Evolutionary conservation across 208 protist genomes (phyloP).

Genomic region (Borovskyia barvae): DNA sequence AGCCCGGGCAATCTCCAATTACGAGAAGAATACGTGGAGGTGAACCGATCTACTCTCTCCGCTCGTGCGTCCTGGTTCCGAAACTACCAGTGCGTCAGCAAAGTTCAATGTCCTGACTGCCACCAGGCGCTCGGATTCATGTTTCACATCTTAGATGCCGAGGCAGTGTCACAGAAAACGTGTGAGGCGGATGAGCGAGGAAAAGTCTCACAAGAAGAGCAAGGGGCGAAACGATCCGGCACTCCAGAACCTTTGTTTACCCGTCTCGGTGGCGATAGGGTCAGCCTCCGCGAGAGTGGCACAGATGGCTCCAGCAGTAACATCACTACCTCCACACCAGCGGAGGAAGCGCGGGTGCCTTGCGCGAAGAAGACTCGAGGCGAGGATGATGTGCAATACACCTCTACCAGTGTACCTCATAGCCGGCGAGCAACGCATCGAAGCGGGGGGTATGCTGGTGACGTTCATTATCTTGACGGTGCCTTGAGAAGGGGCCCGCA

Average conservation of each 20-base stretch:
- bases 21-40: conserved; percentile 62
- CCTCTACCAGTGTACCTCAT: neutral
- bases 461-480: neutral
- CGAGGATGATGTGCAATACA: neutral
- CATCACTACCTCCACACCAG: neutral
- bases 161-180: no score
- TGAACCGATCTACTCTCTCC: conserved; percentile 60
- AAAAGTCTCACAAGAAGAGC: no score
- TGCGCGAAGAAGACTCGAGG: conserved; percentile 29
- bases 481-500: neutral
- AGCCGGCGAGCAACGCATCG: neutral
- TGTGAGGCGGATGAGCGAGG: no score
- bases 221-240: no score
- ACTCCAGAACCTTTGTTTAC: no score
- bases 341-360: conserved; percentile 7
- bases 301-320: no score
- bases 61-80: conserved; percentile 65
- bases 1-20: conserved; percentile 74
- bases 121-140: conserved; percentile 71
- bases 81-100: conserved; percentile 39
- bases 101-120: conserved; percentile 79
- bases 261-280: no score
- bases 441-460: neutral
- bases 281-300: no score
- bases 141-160: conserved; percentile 29